Evolutionary conservation across 2,329 filamentous ascomycete species (phyloP).

Genomic region (Sporothrix schenckii): DNA sequence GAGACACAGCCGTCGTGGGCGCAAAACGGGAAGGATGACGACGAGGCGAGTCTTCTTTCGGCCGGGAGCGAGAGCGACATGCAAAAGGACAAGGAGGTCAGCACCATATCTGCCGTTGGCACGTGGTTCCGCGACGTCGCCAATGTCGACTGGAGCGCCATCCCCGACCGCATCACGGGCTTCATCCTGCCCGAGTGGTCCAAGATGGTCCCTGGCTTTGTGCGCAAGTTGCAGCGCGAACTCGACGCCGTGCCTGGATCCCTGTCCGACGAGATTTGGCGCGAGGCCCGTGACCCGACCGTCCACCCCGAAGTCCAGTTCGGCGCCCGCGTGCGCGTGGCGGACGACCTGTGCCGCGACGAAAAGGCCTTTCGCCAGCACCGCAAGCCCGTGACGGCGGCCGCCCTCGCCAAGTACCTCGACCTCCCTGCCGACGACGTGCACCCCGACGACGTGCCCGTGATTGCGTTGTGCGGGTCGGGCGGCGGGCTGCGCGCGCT

Average conservation of each 20-base stretch:
- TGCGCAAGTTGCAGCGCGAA: constrained; percentile 83
- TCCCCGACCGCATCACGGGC: constrained; percentile 65
- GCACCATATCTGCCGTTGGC: constrained; percentile 52
- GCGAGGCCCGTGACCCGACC: constrained; percentile 80
- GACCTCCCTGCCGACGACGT: constrained; percentile 70
- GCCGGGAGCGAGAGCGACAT: constrained; percentile 38
- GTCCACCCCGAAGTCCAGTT: constrained; percentile 86
- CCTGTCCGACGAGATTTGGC: constrained; percentile 90
- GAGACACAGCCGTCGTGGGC: constrained; percentile 22
- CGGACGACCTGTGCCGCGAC: constrained; percentile 74
- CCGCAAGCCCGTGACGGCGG: constrained; percentile 68
- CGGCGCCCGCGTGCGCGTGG: constrained; percentile 80
- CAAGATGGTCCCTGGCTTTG: constrained; percentile 70
- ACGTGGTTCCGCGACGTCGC: constrained; percentile 57
- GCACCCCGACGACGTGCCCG: constrained; percentile 89
- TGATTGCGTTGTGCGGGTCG: constrained; percentile 91
- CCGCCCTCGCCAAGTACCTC: constrained; percentile 80
- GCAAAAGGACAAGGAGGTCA: constrained; percentile 60
- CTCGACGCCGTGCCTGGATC: constrained; percentile 86
- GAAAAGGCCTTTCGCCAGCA: constrained; percentile 74
- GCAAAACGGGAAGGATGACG: constrained; percentile 9
- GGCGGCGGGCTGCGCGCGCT: constrained; percentile 88
- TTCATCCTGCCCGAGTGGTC: constrained; percentile 83
- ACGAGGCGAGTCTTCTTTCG: background rate
- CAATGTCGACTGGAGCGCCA: constrained; percentile 57